A percentile compares a stretch with the other conserved stretches of the same genome.
Conservation (phyloP, 23 red algal species). For the Pyropia yezoensis region DNA sequence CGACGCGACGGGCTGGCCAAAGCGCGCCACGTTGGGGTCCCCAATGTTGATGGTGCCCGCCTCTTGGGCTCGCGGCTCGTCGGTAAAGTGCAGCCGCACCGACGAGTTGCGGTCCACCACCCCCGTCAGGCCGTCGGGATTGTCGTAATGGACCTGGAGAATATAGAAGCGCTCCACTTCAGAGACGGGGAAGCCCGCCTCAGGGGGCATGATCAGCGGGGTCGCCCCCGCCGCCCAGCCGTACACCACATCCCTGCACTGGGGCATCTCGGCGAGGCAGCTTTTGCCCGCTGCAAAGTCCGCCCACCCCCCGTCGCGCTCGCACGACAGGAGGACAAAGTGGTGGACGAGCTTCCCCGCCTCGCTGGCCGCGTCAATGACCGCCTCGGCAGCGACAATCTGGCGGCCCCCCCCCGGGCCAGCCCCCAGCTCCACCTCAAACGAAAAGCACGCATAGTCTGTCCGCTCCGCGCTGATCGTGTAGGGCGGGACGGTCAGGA, state of each 20-base stretch:
- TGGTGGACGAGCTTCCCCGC: conserved; percentile 27
- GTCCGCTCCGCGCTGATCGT: conserved; percentile 1
- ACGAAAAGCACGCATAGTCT: conserved; percentile 30
- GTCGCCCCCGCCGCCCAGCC: background rate
- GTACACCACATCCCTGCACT: conserved; percentile 44
- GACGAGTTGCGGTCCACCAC: conserved; percentile 12
- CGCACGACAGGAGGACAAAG: conserved; percentile 25
- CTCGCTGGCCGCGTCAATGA: conserved; percentile 13
- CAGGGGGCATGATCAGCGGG: conserved; percentile 12
- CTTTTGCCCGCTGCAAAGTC: conserved; percentile 6
- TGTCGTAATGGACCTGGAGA: conserved; percentile 47
- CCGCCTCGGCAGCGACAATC: conserved; percentile 47
- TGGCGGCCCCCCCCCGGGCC: conserved; percentile 6
- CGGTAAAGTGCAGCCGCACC: conserved; percentile 29
- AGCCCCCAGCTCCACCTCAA: background rate
- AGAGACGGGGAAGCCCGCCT: conserved; percentile 38
- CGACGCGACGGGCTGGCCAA: conserved; percentile 3
- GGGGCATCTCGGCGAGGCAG: background rate
- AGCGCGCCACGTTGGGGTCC: conserved; percentile 10
- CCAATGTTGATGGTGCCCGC: conserved; percentile 33
- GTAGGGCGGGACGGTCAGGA: conserved; percentile 12
- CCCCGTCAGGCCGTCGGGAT: background rate
- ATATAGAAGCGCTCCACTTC: conserved; percentile 2
- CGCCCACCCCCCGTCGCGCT: conserved; percentile 3
- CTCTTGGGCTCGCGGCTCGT: conserved; percentile 21